Base-by-base conservation (phyloP, 345 rosid species). In the Brassica cretica region DNA sequence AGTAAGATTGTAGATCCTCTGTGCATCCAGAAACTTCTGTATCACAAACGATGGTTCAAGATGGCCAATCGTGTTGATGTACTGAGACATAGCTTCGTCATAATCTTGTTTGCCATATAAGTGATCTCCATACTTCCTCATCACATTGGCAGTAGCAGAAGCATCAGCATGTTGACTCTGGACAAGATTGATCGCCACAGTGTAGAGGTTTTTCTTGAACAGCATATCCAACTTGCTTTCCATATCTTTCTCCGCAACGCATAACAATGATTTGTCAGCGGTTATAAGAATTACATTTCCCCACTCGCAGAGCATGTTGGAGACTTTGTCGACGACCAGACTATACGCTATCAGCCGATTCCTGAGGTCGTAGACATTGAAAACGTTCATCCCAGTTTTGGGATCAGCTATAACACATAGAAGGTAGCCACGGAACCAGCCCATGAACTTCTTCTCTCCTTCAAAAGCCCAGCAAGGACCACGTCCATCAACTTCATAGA, bases 391-490 rank as follows among this genome's bases (percentile, higher is more conserved):
- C 71, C 87, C 89, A 77, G 71, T 91, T 84, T 97, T 90, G 75
- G 94, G 97, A 75, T 93, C 98, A 25, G 90, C 86, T 79, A 93
- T 89, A 77, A 95, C 97, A 76, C 96, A 95, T 78, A 91, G 70
- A 70, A 95, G 89, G 76, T 95, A 93, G 65, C 99, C 98, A 64
- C 99, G 93, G 73, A 91, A 93, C 99, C 99, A 95, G 12, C 99
- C 98, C 37, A 93, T 67, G 63, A 90, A 86, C 70, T 87, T 91
- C 86, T 93, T 95, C 88, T 95, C 97, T 62, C 99, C 99, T 80
- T 93, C 98, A 82, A 95, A 95, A 65, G 98, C 99, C 99, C 98
- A 91, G 81, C 99, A 95, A 32, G 99, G 99, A 81, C 98, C 99
- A 30, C 98, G 97, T 8, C 99, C 99, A 84, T 95, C 99, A 80